phyloP scores from a whole-genome alignment of 2,329 filamentous ascomycete species.

The Cladosporium velox region DNA sequence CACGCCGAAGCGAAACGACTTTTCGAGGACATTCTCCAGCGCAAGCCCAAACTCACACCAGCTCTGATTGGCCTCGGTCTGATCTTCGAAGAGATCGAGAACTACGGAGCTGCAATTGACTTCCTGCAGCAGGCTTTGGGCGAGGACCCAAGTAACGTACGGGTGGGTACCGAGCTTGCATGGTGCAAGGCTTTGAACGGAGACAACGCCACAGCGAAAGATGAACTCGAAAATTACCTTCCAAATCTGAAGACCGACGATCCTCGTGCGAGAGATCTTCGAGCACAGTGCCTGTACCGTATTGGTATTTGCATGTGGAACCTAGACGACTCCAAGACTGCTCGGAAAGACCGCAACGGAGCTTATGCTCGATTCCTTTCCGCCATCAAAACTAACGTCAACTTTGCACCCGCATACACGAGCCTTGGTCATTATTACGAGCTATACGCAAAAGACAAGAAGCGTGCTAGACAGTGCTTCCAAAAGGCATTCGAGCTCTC shows the following conservation, averaged over 20 bases:
- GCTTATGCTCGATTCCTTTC: conserved; percentile 82
- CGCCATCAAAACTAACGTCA: conserved; percentile 82
- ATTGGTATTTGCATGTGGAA: conserved; percentile 88
- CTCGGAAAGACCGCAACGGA: conserved; percentile 76
- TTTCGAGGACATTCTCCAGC: conserved; percentile 77
- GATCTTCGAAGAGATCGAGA: conserved; percentile 90
- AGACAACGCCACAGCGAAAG: conserved; percentile 67
- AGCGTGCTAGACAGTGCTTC: conserved; percentile 86
- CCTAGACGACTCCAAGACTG: conserved; percentile 69
- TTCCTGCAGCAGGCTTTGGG: conserved; percentile 76
- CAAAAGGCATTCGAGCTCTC: conserved; percentile 96
- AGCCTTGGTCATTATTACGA: conserved; percentile 87
- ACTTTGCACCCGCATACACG: conserved; percentile 87
- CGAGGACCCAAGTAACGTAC: conserved; percentile 72
- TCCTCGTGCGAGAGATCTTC: conserved; percentile 66
- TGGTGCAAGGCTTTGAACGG: conserved; percentile 89
- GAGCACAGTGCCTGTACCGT: conserved; percentile 82
- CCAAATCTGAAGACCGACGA: conserved; percentile 64
- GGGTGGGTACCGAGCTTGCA: conserved; percentile 80
- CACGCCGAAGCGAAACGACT: conserved; percentile 85
- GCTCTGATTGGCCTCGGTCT: conserved; percentile 88
- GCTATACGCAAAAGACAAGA: conserved; percentile 86
- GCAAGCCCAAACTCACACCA: conserved; percentile 73
- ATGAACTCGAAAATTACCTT: conserved; percentile 71
- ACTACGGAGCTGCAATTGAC: conserved; percentile 77